A percentile compares a stretch with the other conserved stretches of the same genome.
Conservation (phyloP, 106 monocot genomes). For the Xerophyta viscosa region DNA sequence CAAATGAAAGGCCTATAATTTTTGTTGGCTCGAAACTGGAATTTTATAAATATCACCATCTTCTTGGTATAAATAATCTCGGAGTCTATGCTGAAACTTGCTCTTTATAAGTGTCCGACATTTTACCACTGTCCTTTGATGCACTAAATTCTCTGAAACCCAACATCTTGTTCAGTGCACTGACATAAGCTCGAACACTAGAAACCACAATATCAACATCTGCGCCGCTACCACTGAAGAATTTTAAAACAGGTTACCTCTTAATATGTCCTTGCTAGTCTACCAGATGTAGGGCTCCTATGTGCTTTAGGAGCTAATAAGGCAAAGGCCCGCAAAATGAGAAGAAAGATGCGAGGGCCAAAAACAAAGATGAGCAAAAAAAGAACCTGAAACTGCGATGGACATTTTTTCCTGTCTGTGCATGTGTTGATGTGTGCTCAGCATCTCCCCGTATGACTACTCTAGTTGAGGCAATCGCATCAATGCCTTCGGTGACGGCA, state of each 20-base stretch:
- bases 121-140: not conserved
- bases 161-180: slow-evolving; percentile 82
- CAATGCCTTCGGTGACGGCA: slow-evolving; percentile 79
- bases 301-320: no score
- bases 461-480: slow-evolving; percentile 87
- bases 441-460: slow-evolving; percentile 58
- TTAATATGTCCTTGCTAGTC: no score
- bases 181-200: slow-evolving; percentile 83
- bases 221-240: slow-evolving; percentile 73
- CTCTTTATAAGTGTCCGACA: no score
- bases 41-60: no score
- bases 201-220: slow-evolving; percentile 84
- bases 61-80: no score
- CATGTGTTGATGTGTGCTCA: slow-evolving; percentile 30
- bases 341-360: no score
- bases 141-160: slow-evolving; percentile 33
- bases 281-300: no score
- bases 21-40: no score
- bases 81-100: no score
- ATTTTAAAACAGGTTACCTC: not conserved
- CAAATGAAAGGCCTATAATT: no score
- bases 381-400: slow-evolving; percentile 64
- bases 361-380: no score
- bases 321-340: not conserved
- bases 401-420: slow-evolving; percentile 34